Evolutionary conservation across 257 asterid species (phyloP).

Genomic region (Cordia subcordata): DNA sequence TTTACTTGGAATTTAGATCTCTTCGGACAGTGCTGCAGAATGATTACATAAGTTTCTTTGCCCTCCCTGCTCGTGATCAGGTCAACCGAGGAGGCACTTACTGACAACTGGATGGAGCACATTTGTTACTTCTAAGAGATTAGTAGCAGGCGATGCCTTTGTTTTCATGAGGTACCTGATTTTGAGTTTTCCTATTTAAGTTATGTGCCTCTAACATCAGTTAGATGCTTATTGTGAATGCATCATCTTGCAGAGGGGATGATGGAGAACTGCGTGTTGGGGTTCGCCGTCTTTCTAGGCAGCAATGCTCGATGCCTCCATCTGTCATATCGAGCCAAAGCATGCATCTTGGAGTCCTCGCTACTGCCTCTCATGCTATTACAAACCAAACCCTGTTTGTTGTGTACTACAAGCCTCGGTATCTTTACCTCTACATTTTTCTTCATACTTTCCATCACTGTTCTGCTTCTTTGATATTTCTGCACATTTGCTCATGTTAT

Average conservation of each 20-base stretch:
- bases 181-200: background rate
- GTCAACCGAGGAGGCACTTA: slow-evolving; percentile 81
- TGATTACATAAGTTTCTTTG: background rate
- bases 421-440: background rate
- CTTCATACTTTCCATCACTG: too few species aligned
- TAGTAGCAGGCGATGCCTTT: slow-evolving; percentile 58
- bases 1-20: too few species aligned
- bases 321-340: slow-evolving; percentile 85
- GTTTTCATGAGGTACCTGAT: slow-evolving; percentile 68
- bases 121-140: slow-evolving; percentile 73
- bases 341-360: slow-evolving; percentile 92
- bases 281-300: slow-evolving; percentile 63
- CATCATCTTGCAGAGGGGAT: slow-evolving; percentile 39
- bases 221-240: background rate
- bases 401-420: slow-evolving; percentile 85
- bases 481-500: background rate
- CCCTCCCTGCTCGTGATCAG: slow-evolving; percentile 24
- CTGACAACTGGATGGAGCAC: slow-evolving; percentile 90
- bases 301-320: slow-evolving; percentile 59
- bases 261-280: slow-evolving; percentile 75
- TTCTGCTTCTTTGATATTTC: background rate
- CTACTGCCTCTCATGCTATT: slow-evolving; percentile 78
- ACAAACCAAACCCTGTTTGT: slow-evolving; percentile 56
- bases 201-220: background rate
- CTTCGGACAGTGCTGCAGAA: too few species aligned